Evolutionary conservation across 1,284 basidiomycete genomes (phyloP), one percentile per base, ranked within the genome.

Genomic region (Fomitopsis palustris): DNA sequence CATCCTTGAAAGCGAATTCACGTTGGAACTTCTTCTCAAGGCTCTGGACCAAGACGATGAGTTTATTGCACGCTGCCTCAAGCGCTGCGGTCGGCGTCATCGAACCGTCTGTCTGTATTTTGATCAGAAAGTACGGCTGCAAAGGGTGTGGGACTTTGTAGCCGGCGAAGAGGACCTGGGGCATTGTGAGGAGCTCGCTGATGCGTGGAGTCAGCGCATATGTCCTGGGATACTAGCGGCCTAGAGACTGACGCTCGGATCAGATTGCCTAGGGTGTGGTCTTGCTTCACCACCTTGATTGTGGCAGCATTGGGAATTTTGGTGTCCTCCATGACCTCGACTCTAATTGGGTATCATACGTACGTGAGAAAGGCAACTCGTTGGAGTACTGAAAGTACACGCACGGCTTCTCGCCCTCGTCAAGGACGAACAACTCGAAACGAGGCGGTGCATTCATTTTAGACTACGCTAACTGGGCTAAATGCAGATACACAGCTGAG

Each of bases 121-220:
- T 98, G 75, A 99, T 84, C 41, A 92, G 81, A 74, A 98, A 96
- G 69, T 95, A 85, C 8, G 96, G 95, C 64, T 98, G 93, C 19
- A 98, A 85, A 1, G 97, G 96, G 69, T 98, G 96, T 0, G 96
- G 95, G 39, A 96, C 94, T 79, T 96, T 95, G 86, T 98, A 98
- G 0, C 96, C 96, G 2, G 95, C 95, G 72, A 99, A 99, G 61
- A 96, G 86, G 63, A 97, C 87, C 65, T 88, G 82, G 1, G 92
- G 88, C 81, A 91, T 90, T 14, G 87, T 75, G 25, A 96, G 86
- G 25, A 97, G 86, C 82, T 98, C 93, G 9, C 94, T 96, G 54
- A 57, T 19, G 53, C 4, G 41, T 8, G 8, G 17, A 4, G 39
- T 45, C 12, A 43, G 41, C 6, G 39, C 4, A n/a, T 5, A 52